phyloP scores from a whole-genome alignment of 2,329 filamentous ascomycete genomes.

The Lasiodiplodia citricola region DNA sequence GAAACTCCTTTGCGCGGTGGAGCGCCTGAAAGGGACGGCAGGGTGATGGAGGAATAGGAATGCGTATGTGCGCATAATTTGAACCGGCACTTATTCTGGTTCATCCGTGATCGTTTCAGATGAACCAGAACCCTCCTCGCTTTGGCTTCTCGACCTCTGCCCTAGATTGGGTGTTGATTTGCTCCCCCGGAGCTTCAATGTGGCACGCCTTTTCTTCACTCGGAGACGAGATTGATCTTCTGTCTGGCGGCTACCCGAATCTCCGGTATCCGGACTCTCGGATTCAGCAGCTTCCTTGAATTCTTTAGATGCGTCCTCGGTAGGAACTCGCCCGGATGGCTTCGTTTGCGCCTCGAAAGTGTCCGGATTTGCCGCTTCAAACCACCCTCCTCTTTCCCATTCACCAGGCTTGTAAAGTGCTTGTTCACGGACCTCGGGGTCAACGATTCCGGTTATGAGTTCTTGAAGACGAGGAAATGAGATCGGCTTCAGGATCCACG shows the following conservation, averaged over 20 bases:
- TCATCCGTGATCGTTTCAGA: background rate
- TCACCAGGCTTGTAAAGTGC: conserved; percentile 72
- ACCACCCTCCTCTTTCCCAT: conserved; percentile 92
- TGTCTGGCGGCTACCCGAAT: conserved; percentile 29
- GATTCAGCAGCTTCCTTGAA: conserved; percentile 31
- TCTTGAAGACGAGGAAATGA: conserved; percentile 76
- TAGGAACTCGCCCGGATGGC: conserved; percentile 32
- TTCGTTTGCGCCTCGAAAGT: conserved; percentile 45
- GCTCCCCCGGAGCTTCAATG: background rate
- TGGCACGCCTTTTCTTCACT: conserved; percentile 19
- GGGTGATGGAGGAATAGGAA: background rate
- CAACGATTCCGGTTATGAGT: conserved; percentile 72
- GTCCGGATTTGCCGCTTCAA: conserved; percentile 53
- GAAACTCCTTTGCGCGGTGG: background rate
- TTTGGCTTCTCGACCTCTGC: background rate
- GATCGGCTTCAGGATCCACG: conserved; percentile 89
- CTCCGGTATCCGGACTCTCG: conserved; percentile 33
- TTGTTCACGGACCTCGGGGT: conserved; percentile 62
- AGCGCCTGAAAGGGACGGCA: background rate
- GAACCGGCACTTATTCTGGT: background rate
- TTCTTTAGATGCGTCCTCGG: conserved; percentile 31
- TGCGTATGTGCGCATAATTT: too few relatives aligned
- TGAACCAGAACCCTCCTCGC: background rate
- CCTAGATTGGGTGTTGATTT: conserved; percentile 6
- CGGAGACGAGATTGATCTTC: conserved; percentile 36